Conservation (phyloP, 73 alveolate genomes). For the Strombidium stylifer region DNA sequence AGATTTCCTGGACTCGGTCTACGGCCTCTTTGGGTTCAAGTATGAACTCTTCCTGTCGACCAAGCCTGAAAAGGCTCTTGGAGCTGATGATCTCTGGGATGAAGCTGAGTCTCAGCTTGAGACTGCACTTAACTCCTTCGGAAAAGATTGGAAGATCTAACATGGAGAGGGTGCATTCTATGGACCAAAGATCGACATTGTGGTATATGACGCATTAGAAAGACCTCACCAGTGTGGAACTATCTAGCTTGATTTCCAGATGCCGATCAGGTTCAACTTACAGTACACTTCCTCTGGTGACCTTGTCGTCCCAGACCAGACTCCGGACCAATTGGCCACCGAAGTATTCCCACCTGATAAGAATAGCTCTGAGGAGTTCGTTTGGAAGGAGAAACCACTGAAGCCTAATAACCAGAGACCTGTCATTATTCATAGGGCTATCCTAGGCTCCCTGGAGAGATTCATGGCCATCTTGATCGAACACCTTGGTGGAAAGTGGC, state of each 20-base stretch:
- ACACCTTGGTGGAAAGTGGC: slow-evolving; percentile 99
- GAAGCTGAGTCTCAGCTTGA: slow-evolving; percentile 91
- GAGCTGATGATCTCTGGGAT: slow-evolving; percentile 92
- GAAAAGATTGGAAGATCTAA: slow-evolving; percentile 89
- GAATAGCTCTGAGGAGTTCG: slow-evolving; percentile 4
- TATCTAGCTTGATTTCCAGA: slow-evolving; percentile 91
- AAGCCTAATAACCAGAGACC: slow-evolving; percentile 97
- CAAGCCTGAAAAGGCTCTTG: slow-evolving; percentile 93
- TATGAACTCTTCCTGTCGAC: slow-evolving; percentile 92
- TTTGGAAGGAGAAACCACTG: slow-evolving; percentile 65
- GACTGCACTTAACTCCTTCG: slow-evolving; percentile 80
- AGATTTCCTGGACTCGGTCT: slow-evolving; percentile 76
- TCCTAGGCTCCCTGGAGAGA: slow-evolving; percentile 99
- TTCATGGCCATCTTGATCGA: slow-evolving; percentile 96
- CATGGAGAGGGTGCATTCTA: slow-evolving; percentile 99
- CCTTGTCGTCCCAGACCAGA: slow-evolving; percentile 9
- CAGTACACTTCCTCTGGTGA: slow-evolving; percentile 79
- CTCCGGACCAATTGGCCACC: slow-evolving; percentile 13
- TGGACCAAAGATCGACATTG: slow-evolving; percentile 99
- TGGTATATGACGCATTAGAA: slow-evolving; percentile 95
- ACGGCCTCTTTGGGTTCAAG: slow-evolving; percentile 86
- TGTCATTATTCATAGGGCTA: slow-evolving; percentile 99
- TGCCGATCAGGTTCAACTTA: slow-evolving; percentile 97
- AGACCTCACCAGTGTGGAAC: slow-evolving; percentile 99
- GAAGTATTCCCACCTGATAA: slow-evolving; percentile 26